Evolutionary conservation across 805 yeast species (phyloP).

Genomic region (Hanseniaspora osmophila): DNA sequence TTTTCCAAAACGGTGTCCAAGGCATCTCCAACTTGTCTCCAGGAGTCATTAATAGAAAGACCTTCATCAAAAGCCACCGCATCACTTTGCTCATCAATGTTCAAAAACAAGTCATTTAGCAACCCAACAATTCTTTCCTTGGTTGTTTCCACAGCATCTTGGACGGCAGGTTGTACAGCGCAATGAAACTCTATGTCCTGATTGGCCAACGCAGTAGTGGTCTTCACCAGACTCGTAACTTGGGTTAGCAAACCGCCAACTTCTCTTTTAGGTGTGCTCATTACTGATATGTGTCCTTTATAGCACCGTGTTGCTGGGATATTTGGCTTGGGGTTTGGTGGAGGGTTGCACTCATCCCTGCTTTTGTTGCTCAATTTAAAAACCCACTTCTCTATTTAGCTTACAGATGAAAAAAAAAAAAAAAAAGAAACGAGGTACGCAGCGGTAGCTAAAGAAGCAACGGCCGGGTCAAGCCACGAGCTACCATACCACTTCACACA

Average conservation of each 20-base stretch:
- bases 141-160: constrained; percentile 26
- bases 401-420: no score
- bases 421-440: no score
- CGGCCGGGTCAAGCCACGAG: no score
- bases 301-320: no score
- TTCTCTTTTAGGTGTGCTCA: no score
- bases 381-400: no score
- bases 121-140: constrained; percentile 30
- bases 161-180: constrained; percentile 40
- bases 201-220: constrained; percentile 55
- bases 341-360: no score
- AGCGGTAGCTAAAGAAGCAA: no score
- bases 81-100: constrained; percentile 23
- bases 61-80: constrained; percentile 26
- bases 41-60: constrained; percentile 29
- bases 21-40: constrained; percentile 49
- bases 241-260: constrained; percentile 23
- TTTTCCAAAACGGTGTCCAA: constrained; percentile 66
- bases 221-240: constrained; percentile 45
- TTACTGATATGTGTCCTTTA: no score
- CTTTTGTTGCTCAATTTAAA: no score
- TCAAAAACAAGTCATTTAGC: constrained; percentile 31
- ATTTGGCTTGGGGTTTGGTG: no score
- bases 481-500: no score
- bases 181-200: constrained; percentile 70